Base-by-base conservation (phyloP, 176 grass and related monocot genomes). In the Oryza glumipatula region DNA sequence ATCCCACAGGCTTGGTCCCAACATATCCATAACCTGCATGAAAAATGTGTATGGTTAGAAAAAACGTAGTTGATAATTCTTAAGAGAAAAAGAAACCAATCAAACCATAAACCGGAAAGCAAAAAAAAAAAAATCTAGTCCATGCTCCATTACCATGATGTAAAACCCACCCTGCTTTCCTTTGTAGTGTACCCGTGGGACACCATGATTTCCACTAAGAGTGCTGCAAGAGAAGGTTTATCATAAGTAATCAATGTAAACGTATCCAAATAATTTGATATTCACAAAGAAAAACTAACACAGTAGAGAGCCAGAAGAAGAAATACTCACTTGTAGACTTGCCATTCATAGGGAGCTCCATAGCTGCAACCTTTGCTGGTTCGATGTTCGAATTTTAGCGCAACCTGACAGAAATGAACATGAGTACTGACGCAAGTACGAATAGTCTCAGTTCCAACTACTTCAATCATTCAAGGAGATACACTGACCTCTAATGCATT, bases 1-100 rank as follows among this genome's bases (percentile, higher is more conserved):
- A 88, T 98, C 95, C 95, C 95, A 98, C 30, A 98, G 82, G 88
- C 95, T 98, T 61, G 95, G 95, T 33, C 95, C 95, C 79, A 98
- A 73, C 76, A 98, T 95, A 90, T 98, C 95, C 95, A 98, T 98
- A 85, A 95, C 76, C 89, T 88, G 44, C 52, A 88, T n/a, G 16
- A 67, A 76, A 64, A 87, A 33, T 43, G 3, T 67, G 5, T 36
- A 65, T 0, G 22, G 51, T 32, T 76, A 66, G 8, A 72, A 33
- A 17, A 24, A 68, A 84, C 16, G 21, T 61, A 73, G 35, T 67
- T 67, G 35, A 67, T 60, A 56, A 36, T 67, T 63, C 32, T 68
- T 47, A 86, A 70, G 2, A 38, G 36, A 44, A 61, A 61, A 65
- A 60, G 12, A 21, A 49, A 49, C 30, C 47, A 68, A 73, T 19